Conservation (phyloP, 192 early-diverging fungal genomes). For the Chytriomyces hyalinus region DNA sequence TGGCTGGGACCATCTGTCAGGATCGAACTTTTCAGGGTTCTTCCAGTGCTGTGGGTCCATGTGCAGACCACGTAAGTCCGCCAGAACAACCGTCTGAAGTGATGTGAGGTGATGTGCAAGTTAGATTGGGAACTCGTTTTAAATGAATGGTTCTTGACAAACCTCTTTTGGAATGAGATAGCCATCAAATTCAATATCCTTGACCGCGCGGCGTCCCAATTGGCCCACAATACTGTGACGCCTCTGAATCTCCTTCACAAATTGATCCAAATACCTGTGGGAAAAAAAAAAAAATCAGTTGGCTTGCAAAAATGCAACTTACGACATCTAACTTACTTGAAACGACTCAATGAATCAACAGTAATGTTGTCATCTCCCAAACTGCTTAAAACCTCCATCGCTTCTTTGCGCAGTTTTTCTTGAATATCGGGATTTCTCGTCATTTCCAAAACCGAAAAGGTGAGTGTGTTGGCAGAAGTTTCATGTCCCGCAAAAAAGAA, state of each 20-base stretch:
- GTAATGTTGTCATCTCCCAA: not conserved
- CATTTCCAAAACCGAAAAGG: slow-evolving; percentile 34
- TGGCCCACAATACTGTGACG: slow-evolving; percentile 40
- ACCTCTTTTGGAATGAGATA: no score
- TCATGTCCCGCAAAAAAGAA: slow-evolving; percentile 38
- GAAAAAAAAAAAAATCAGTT: not conserved
- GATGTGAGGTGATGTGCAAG: slow-evolving; percentile 19
- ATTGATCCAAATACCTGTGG: slow-evolving; percentile 45
- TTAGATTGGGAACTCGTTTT: no score
- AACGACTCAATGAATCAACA: slow-evolving; percentile 16
- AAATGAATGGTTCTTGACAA: no score
- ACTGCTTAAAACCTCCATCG: not conserved
- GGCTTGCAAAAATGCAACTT: no score
- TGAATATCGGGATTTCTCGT: slow-evolving; percentile 28
- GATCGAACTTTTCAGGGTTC: slow-evolving; percentile 45
- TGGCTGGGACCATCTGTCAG: slow-evolving; percentile 44
- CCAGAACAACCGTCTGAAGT: slow-evolving; percentile 26
- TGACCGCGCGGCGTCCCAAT: not conserved
- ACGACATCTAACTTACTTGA: no score
- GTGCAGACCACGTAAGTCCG: slow-evolving; percentile 44
- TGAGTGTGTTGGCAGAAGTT: slow-evolving; percentile 51
- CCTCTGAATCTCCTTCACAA: slow-evolving; percentile 50
- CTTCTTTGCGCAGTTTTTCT: slow-evolving; percentile 17
- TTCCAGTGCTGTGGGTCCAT: slow-evolving; percentile 36
- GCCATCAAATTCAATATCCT: slow-evolving; percentile 38